phyloP scores from a whole-genome alignment of 2,329 filamentous ascomycete genomes.

The Stemphylium lycopersici region DNA sequence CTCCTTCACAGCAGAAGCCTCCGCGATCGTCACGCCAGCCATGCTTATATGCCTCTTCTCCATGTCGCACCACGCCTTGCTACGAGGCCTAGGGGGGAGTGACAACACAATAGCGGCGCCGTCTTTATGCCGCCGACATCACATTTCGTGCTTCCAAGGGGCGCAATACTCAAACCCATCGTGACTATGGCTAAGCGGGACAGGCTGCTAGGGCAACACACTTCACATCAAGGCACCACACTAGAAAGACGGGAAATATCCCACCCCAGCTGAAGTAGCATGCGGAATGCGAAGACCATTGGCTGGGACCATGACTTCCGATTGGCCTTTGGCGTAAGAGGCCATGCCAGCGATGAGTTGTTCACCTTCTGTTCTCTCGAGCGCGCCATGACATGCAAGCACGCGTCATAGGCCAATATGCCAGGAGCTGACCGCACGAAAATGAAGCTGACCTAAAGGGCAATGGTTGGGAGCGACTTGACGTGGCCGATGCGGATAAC shows the following conservation, averaged over 20 bases:
- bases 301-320: conserved; percentile 9
- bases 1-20: not conserved
- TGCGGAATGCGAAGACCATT: conserved; percentile 8
- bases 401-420: conserved; percentile 28
- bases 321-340: conserved; percentile 27
- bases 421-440: conserved; percentile 4
- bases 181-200: conserved; percentile 17
- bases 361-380: conserved; percentile 24
- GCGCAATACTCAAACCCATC: conserved; percentile 25
- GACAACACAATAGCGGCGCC: conserved; percentile 30
- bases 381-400: conserved; percentile 29
- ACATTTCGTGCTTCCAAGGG: conserved; percentile 22
- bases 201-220: conserved; percentile 22
- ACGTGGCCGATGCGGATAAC: conserved; percentile 16
- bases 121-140: conserved; percentile 23
- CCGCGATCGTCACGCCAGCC: conserved; percentile 21
- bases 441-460: conserved; percentile 31
- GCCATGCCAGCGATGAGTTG: conserved; percentile 44
- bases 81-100: conserved; percentile 6
- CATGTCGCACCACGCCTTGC: conserved; percentile 34
- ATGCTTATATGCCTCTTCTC: conserved; percentile 36
- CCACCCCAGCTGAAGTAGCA: conserved; percentile 20
- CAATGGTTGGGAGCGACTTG: conserved; percentile 9
- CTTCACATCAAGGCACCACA: conserved; percentile 25
- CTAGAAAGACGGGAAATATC: conserved; percentile 8